A percentile compares a stretch with the other conserved stretches of the same genome.
Evolutionary conservation across 2,329 filamentous ascomycete species (phyloP).

Genomic region (Colletotrichum acutatum): DNA sequence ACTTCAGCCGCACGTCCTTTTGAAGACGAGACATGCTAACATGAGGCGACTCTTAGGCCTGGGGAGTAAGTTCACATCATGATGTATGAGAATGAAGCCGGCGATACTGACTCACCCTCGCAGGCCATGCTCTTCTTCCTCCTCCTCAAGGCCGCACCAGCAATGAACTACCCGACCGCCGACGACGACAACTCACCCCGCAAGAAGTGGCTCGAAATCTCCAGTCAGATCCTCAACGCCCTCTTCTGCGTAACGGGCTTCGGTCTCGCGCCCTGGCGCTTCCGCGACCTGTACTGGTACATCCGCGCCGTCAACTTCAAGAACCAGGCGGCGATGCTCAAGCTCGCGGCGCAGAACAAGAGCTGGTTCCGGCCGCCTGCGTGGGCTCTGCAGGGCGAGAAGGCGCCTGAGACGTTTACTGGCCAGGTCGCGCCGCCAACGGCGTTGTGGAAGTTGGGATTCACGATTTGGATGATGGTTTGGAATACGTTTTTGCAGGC

Average conservation of each 20-base stretch:
- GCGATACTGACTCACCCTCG: background rate
- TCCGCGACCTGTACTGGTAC: slow-evolving; percentile 38
- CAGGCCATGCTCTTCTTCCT: slow-evolving; percentile 45
- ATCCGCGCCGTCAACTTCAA: slow-evolving; percentile 37
- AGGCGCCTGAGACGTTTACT: slow-evolving; percentile 36
- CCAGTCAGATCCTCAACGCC: slow-evolving; percentile 61
- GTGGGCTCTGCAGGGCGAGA: slow-evolving; percentile 37
- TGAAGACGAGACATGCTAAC: background rate
- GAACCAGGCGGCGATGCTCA: slow-evolving; percentile 37
- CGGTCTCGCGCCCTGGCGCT: slow-evolving; percentile 80
- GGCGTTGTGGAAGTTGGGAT: slow-evolving; percentile 39
- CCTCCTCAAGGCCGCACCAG: slow-evolving; percentile 40
- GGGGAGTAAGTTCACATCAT: slow-evolving; percentile 40
- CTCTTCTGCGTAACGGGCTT: slow-evolving; percentile 91
- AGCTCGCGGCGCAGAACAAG: slow-evolving; percentile 39
- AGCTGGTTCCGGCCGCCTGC: slow-evolving; percentile 43
- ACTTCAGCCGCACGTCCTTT: background rate
- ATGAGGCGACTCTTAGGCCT: slow-evolving; percentile 32
- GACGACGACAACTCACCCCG: slow-evolving; percentile 36
- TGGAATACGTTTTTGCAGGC: slow-evolving; percentile 39
- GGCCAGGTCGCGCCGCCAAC: slow-evolving; percentile 38
- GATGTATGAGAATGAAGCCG: background rate
- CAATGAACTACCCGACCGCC: slow-evolving; percentile 36
- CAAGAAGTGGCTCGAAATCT: slow-evolving; percentile 37
- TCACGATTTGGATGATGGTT: slow-evolving; percentile 42